These are phyloP conservation scores for Galeopsis tetrahit DNA, from an alignment of 257 asterid species.

Conservation along the genomic window DNA sequence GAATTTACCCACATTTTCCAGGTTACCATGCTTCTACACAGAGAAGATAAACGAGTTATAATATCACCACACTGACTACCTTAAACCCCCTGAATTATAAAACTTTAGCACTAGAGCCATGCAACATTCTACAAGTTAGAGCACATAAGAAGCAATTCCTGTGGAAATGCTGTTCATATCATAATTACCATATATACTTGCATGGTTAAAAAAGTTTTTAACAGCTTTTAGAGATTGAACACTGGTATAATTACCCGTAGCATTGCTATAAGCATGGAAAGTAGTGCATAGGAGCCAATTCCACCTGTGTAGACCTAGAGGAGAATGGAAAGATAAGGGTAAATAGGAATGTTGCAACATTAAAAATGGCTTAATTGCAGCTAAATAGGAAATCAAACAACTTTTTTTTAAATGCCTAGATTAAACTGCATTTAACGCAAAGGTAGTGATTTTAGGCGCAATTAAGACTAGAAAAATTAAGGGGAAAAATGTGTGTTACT, in stretches of 20 bases:
- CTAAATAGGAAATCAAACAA: too few relatives aligned
- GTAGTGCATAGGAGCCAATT: slow-evolving; percentile 96
- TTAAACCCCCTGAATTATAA: background rate
- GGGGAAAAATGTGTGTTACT: slow-evolving; percentile 42
- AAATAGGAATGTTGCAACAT: slow-evolving; percentile 24
- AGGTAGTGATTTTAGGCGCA: too few relatives aligned
- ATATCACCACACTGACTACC: background rate
- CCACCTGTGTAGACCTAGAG: slow-evolving; percentile 96
- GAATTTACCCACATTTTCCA: slow-evolving; percentile 9
- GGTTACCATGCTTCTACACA: background rate
- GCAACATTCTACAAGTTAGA: slow-evolving; percentile 5
- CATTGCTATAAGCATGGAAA: slow-evolving; percentile 91
- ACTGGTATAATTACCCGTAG: slow-evolving; percentile 65
- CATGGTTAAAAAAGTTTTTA: background rate
- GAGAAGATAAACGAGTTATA: background rate
- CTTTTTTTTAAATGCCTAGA: too few relatives aligned
- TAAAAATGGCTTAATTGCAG: background rate
- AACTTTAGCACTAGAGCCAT: background rate
- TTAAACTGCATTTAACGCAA: too few relatives aligned
- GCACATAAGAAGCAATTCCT: slow-evolving; percentile 1
- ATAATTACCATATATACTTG: slow-evolving; percentile 1
- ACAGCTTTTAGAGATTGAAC: slow-evolving; percentile 1
- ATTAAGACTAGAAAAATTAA: background rate
- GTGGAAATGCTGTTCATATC: background rate
- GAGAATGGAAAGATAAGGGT: slow-evolving; percentile 31